Evolutionary conservation across 1,139 yeast genomes (phyloP).

Genomic region (Suhomyces atakaporum): DNA sequence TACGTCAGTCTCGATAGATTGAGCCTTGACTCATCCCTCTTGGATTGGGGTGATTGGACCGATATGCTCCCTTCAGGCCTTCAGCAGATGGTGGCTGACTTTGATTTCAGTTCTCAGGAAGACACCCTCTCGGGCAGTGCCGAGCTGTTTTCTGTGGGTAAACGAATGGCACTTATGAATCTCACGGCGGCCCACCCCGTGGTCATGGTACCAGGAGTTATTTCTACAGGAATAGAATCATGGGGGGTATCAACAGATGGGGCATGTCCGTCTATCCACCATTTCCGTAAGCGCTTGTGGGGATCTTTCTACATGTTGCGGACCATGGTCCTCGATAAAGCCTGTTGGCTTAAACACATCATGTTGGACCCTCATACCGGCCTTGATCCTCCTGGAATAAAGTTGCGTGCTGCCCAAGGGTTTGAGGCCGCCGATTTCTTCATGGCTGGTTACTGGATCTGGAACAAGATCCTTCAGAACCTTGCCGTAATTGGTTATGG

Average conservation of each 20-base stretch:
- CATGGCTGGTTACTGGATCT: conserved; percentile 97
- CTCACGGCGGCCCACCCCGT: conserved; percentile 69
- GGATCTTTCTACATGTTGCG: conserved; percentile 94
- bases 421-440: conserved; percentile 97
- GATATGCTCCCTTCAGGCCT: conserved; percentile 68
- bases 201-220: conserved; percentile 93
- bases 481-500: conserved; percentile 93
- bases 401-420: conserved; percentile 89
- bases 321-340: conserved; percentile 87
- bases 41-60: conserved; percentile 57
- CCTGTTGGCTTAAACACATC: conserved; percentile 91
- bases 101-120: conserved; percentile 36
- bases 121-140: conserved; percentile 56
- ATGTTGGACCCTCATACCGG: conserved; percentile 91
- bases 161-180: conserved; percentile 54
- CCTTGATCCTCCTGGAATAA: conserved; percentile 81
- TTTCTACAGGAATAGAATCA: conserved; percentile 90
- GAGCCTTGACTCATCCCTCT: conserved; percentile 37
- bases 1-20: conserved; percentile 56
- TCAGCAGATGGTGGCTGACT: conserved; percentile 59
- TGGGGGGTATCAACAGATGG: conserved; percentile 78
- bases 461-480: conserved; percentile 93
- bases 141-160: conserved; percentile 88
- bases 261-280: conserved; percentile 76
- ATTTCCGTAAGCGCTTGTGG: conserved; percentile 91